Conservation (phyloP, 2,329 filamentous ascomycete species). For the Cordyceps fumosorosea region DNA sequence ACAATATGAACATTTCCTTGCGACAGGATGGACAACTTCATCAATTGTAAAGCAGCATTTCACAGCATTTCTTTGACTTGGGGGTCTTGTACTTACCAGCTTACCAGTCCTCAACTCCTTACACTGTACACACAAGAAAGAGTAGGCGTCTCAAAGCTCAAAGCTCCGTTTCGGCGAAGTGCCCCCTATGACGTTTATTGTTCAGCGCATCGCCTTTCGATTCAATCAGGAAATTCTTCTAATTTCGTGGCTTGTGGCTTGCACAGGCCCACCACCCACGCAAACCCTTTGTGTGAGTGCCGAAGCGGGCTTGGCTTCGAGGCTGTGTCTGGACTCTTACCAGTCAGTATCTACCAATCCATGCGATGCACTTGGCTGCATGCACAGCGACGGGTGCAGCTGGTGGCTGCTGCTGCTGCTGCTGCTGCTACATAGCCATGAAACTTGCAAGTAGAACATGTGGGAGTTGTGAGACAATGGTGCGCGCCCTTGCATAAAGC, state of each 20-base stretch:
- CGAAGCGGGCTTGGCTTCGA: not conserved
- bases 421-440: not conserved
- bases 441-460: not conserved
- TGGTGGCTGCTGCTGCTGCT: not conserved
- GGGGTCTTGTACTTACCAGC: too few species aligned
- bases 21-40: too few species aligned
- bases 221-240: not conserved
- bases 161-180: not conserved
- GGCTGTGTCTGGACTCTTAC: not conserved
- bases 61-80: too few species aligned
- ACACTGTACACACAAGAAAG: too few species aligned
- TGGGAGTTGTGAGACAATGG: too few species aligned
- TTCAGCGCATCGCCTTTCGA: not conserved
- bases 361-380: too few species aligned
- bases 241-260: slow-evolving; percentile 10
- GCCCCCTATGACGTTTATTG: not conserved
- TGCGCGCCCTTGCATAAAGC: not conserved
- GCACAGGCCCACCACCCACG: not conserved
- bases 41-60: too few species aligned
- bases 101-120: too few species aligned
- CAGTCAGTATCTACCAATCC: too few species aligned
- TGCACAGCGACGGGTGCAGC: not conserved
- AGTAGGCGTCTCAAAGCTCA: not conserved
- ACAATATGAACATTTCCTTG: too few species aligned
- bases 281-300: not conserved